Evolutionary conservation across 768 basidiomycete genomes (phyloP).

Genomic region (Hygrocybe punicea): DNA sequence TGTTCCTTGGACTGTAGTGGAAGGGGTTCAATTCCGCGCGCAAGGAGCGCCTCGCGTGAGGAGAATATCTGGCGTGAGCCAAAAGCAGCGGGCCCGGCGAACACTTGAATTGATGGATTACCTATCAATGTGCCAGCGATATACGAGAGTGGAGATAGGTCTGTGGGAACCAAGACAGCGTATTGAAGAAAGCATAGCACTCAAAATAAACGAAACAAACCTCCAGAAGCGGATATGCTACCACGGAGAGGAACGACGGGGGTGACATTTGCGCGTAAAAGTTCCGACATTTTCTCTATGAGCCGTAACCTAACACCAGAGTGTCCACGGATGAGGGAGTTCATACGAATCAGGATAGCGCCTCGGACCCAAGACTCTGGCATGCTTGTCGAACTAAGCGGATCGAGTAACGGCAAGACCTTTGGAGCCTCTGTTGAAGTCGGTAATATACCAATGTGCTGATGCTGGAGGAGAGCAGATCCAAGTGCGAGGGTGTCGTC

Average conservation of each 20-base stretch:
- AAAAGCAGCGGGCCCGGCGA: slow-evolving; percentile 50
- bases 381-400: slow-evolving; percentile 65
- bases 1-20: slow-evolving; percentile 64
- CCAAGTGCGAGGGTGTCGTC: slow-evolving; percentile 60
- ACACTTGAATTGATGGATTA: slow-evolving; percentile 64
- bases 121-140: slow-evolving; percentile 69
- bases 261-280: slow-evolving; percentile 61
- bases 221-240: slow-evolving; percentile 76
- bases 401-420: slow-evolving; percentile 65
- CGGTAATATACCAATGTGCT: slow-evolving; percentile 66
- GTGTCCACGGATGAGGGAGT: slow-evolving; percentile 77
- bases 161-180: slow-evolving; percentile 11
- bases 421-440: slow-evolving; percentile 45
- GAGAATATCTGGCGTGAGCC: slow-evolving; percentile 50
- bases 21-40: slow-evolving; percentile 56
- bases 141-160: slow-evolving; percentile 49
- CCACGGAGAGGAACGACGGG: slow-evolving; percentile 78
- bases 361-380: slow-evolving; percentile 86
- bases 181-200: neutral
- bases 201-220: slow-evolving; percentile 31
- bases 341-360: slow-evolving; percentile 75
- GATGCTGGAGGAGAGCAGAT: slow-evolving; percentile 68
- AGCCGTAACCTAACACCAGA: slow-evolving; percentile 77
- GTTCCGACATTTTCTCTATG: slow-evolving; percentile 63
- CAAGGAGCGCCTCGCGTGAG: slow-evolving; percentile 48